Base-by-base conservation (phyloP, 352 stramenopile species). In the Aphanomyces invadans region DNA sequence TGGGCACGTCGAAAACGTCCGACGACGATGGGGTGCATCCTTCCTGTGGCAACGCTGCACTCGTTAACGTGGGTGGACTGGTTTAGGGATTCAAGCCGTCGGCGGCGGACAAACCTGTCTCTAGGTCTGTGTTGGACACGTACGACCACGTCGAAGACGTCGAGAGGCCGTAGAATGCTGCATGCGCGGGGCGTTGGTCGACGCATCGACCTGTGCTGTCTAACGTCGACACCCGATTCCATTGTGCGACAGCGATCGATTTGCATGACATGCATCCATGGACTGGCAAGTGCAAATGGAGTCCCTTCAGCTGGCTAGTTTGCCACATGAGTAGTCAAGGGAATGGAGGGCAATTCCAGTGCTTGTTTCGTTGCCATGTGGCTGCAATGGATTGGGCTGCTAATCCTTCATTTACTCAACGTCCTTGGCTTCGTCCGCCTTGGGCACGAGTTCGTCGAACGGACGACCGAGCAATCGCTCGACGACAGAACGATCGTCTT, bases 101-200 rank as follows among this genome's bases (percentile, higher is more conserved):
- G 2, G 29, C 42, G 23, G 29, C 42, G 7, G 85, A 94, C 59
- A 80, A 54, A 21, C 42, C 70, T 4, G 80, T 92, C 42, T 73
- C 76, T 1, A 81, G 88, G 74, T 76, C 87, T 70, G 81, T 74
- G 39, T 78, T 94, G 38, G 86, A 94, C 61, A 83, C 76, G 71
- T 92, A 92, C 69, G 85, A 91, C 62, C 90, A 94, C 76, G 86
- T 94, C 42, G 80, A 92, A 73, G 64, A 70, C 15, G 82, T 94
- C 39, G 79, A 90, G 63, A 56, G 29, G 21, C 54, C 54, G 12
- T 70, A 56, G 31, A 19, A 53, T 11, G 12, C 9, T n/a, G 44
- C n/a, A 61, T 42, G 69, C 17, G 38, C 17, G n/a, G n/a, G n/a
- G n/a, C n/a, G n/a, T n/a, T n/a, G n/a, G n/a, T n/a, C n/a, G n/a